Evolutionary conservation across 2,329 filamentous ascomycete species (phyloP).

Genomic region (Arthrobotrys sphaeroides): DNA sequence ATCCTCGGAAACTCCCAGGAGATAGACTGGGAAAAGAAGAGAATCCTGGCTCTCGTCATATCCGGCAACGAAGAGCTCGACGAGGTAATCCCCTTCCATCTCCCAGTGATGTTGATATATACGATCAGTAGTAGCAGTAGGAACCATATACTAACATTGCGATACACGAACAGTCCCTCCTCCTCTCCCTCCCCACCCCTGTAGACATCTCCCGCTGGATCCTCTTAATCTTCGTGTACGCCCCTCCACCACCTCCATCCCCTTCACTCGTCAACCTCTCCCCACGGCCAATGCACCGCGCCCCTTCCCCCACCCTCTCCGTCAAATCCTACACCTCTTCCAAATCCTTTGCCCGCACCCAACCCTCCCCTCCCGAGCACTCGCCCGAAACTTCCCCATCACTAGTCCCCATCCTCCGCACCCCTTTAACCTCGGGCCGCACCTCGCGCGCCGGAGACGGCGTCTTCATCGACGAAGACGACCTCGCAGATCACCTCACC

Average conservation of each 20-base stretch:
- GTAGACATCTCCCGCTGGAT: slow-evolving; percentile 53
- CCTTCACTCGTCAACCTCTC: slow-evolving; percentile 52
- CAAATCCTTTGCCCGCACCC: slow-evolving; percentile 51
- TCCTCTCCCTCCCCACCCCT: slow-evolving; percentile 53
- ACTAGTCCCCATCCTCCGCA: slow-evolving; percentile 33
- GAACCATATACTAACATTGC: slow-evolving; percentile 10
- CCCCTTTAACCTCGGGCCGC: slow-evolving; percentile 44
- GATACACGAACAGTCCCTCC: slow-evolving; percentile 27
- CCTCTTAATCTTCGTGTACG: slow-evolving; percentile 54
- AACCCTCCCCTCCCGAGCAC: slow-evolving; percentile 47
- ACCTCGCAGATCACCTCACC: slow-evolving; percentile 28
- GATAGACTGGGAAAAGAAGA: slow-evolving; percentile 52
- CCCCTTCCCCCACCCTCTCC: slow-evolving; percentile 48
- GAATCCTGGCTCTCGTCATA: slow-evolving; percentile 41
- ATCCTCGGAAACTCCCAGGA: slow-evolving; percentile 50
- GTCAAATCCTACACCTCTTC: slow-evolving; percentile 47
- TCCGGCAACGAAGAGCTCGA: slow-evolving; percentile 50
- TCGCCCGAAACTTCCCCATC: slow-evolving; percentile 51
- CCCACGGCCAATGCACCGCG: slow-evolving; percentile 46
- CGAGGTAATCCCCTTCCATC: slow-evolving; percentile 16
- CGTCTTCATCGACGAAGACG: slow-evolving; percentile 24
- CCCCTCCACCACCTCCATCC: slow-evolving; percentile 53
- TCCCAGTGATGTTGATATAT: background rate
- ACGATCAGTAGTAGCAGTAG: too few relatives aligned
- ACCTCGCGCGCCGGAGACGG: slow-evolving; percentile 39